A percentile compares a stretch with the other conserved stretches of the same genome.
phyloP scores from a whole-genome alignment of 2,329 filamentous ascomycete genomes.

The Ceratocystis albifundus region DNA sequence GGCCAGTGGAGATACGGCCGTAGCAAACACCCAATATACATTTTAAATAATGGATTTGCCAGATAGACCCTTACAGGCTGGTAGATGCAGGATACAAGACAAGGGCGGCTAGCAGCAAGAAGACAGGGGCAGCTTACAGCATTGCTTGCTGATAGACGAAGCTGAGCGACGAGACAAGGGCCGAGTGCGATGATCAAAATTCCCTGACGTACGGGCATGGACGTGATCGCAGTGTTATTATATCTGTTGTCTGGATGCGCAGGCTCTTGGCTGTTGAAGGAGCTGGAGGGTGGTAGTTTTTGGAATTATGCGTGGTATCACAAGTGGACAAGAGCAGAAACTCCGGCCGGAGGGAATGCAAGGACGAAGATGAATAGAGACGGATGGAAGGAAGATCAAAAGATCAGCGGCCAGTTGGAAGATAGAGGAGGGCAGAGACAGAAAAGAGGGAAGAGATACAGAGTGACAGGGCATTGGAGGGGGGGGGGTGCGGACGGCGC shows the following conservation, averaged over 20 bases:
- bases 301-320: background rate
- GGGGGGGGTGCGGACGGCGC: background rate
- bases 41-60: too few species aligned
- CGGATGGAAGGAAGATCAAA: too few species aligned
- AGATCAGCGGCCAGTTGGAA: too few species aligned
- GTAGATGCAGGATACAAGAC: too few species aligned
- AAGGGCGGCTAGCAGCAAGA: too few species aligned
- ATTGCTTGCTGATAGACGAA: too few species aligned
- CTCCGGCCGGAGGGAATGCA: background rate
- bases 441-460: too few species aligned
- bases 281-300: conserved; percentile 19
- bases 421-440: too few species aligned
- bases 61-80: too few species aligned
- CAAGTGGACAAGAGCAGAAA: background rate
- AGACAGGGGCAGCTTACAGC: too few species aligned
- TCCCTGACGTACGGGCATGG: background rate
- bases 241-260: background rate
- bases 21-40: background rate
- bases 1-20: background rate
- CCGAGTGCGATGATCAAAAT: too few species aligned
- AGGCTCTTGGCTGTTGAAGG: conserved; percentile 23
- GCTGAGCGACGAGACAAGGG: too few species aligned
- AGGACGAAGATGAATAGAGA: background rate
- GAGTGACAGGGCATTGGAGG: background rate
- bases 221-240: background rate